Evolutionary conservation across 2,329 filamentous ascomycete species (phyloP), one percentile per base, ranked within the genome.

Genomic region (Cladophialophora carrionii): DNA sequence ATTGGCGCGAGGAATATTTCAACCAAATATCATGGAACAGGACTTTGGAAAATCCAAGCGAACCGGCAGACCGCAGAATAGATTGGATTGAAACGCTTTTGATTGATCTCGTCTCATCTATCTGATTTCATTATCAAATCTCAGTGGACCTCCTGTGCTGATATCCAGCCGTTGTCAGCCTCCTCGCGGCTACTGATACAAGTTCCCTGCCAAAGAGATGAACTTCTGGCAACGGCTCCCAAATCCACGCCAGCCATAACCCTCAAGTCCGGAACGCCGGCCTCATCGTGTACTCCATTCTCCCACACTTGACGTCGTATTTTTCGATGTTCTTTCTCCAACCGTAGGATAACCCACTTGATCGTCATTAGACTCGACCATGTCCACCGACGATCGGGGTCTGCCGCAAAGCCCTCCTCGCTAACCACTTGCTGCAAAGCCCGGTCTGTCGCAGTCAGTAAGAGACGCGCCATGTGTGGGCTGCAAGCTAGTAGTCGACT

Each of bases 391-490:
- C 73, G 73, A 75, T 74, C 71, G 68, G 71, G 70, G 73, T 74
- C 74, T 66, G 73, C 66, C 71, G 73, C 73, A 74, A 73, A 72
- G 61, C 76, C 72, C 68, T 73, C 73, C 72, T 78, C 76, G 74
- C 77, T 79, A 77, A 78, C 77, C 74, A 78, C 78, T 75, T 78
- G 79, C 79, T 81, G 80, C 80, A 82, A 81, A 78, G 79, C 80
- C 78, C 77, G 78, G 78, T 80, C 80, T 78, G 80, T 81, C 79
- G 80, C 80, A 81, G 80, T 80, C 75, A 78, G 78, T 75, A 82
- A 78, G 75, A 80, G 80, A 80, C 79, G 80, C 80, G 80, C 80
- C 79, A 81, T 78, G 78, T 79, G 79, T 77, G 80, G 80, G 79
- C 80, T 82, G 80, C 80, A 81, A 71, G 78, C 79, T 72, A 82